Evolutionary conservation across 139 green algal genomes (phyloP).

Genomic region (Chlamydomonas asymmetrica): DNA sequence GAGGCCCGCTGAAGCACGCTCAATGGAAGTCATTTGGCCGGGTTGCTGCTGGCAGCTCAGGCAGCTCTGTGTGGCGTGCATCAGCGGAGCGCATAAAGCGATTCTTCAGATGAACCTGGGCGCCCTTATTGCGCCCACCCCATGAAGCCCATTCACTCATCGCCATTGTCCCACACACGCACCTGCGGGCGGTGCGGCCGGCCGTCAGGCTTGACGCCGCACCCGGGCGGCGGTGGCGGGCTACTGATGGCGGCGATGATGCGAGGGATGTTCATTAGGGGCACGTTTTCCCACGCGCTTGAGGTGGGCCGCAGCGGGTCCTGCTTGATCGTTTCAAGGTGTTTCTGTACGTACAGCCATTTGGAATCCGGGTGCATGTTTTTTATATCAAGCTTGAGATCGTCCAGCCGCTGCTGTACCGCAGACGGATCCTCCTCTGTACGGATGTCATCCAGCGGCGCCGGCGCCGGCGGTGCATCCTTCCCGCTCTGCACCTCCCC

Average conservation of each 20-base stretch:
- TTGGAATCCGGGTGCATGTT: conserved; percentile 10
- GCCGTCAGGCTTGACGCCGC: conserved; percentile 9
- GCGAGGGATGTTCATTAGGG: conserved; percentile 46
- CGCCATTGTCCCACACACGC: not conserved
- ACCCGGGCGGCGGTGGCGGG: conserved; percentile 31
- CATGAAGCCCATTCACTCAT: not conserved
- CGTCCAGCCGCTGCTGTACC: conserved; percentile 12
- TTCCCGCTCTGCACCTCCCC: conserved; percentile 12
- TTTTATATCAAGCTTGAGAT: conserved; percentile 8
- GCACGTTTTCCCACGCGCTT: conserved; percentile 27
- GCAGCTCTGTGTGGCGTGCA: not conserved
- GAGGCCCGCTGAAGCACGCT: not conserved
- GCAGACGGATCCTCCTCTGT: conserved; percentile 19
- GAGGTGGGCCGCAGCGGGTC: conserved; percentile 37
- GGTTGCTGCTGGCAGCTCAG: not conserved
- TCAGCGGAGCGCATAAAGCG: not conserved
- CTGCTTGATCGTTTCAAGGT: conserved; percentile 30
- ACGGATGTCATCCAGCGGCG: not conserved
- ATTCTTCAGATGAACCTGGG: not conserved
- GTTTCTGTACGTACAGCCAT: conserved; percentile 38
- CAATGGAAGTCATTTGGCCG: not conserved
- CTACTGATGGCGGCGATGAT: conserved; percentile 49
- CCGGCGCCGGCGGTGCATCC: not conserved
- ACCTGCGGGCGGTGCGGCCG: conserved; percentile 18
- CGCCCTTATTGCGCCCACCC: not conserved